Evolutionary conservation across 1,139 yeast genomes (phyloP).

Genomic region (Nadsonia starkeyi-henricii): DNA sequence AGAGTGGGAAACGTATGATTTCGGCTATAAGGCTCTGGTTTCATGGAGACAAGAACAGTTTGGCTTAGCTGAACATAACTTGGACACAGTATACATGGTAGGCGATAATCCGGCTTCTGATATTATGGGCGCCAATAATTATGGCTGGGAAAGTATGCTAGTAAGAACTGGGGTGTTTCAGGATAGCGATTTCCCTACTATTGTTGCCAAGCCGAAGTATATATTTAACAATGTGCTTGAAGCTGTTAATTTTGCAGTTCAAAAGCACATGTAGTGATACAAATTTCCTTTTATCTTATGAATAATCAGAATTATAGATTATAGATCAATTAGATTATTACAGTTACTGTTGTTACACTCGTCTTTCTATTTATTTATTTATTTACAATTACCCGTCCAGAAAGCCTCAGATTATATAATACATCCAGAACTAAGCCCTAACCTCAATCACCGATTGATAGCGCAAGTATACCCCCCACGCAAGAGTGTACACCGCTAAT

Average conservation of each 20-base stretch:
- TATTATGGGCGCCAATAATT: conserved; percentile 72
- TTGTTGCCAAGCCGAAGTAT: conserved; percentile 22
- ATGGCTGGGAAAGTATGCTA: conserved; percentile 79
- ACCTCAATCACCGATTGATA: no score
- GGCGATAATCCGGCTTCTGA: conserved; percentile 95
- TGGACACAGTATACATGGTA: conserved; percentile 61
- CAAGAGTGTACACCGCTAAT: no score
- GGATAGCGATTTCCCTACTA: conserved; percentile 43
- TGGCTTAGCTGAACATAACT: conserved; percentile 7
- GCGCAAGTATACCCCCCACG: no score
- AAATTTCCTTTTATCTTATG: no score
- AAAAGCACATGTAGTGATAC: no score
- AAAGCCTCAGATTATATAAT: no score
- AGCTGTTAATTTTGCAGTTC: conserved; percentile 16
- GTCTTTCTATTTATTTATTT: no score
- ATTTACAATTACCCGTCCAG: no score
- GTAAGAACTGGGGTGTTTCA: conserved; percentile 79
- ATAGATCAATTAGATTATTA: no score
- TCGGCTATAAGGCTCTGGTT: conserved; percentile 57
- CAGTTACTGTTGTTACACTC: no score
- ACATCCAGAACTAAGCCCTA: no score
- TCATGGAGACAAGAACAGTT: conserved; percentile 33
- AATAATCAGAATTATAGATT: no score
- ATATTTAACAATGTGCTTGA: conserved; percentile 36
- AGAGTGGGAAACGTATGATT: conserved; percentile 63